A percentile compares a stretch with the other conserved stretches of the same genome.
These are phyloP conservation scores for Asterella californica DNA, from an alignment of 225 moss, liverwort and hornwort species.

Conservation along the genomic window DNA sequence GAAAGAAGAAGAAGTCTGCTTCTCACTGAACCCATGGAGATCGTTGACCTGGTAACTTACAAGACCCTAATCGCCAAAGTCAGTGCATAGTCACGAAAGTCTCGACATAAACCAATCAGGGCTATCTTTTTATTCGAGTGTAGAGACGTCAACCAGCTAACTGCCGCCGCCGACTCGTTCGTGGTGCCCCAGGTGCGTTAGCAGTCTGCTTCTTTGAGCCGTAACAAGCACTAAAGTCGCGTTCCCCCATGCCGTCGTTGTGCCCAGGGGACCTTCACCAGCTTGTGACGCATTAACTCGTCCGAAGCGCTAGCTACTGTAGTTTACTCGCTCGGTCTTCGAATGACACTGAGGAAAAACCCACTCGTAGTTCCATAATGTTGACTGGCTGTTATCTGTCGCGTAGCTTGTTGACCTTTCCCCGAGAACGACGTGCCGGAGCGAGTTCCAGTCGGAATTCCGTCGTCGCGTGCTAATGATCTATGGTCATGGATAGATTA, in stretches of 20 bases:
- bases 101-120: not conserved
- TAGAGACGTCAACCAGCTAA: not conserved
- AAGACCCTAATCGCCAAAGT: not conserved
- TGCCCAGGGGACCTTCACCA: not conserved
- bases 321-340: too few relatives aligned
- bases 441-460: too few relatives aligned
- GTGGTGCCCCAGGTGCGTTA: not conserved
- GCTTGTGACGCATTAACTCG: not conserved
- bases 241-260: constrained; percentile 4
- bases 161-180: constrained; percentile 15
- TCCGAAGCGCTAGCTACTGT: not conserved
- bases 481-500: not conserved
- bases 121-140: not conserved
- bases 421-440: too few relatives aligned
- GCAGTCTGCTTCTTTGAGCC: not conserved
- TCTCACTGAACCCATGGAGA: not conserved
- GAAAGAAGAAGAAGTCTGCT: not conserved
- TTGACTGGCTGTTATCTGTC: not conserved
- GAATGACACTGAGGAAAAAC: not conserved
- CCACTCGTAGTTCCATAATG: not conserved
- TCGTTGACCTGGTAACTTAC: not conserved
- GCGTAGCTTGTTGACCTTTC: not conserved
- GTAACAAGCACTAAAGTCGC: constrained; percentile 10
- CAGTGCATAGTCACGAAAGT: not conserved
- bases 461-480: too few relatives aligned